Evolutionary conservation across 202 grass and related monocot genomes (phyloP).

Genomic region (Panicum hallii): DNA sequence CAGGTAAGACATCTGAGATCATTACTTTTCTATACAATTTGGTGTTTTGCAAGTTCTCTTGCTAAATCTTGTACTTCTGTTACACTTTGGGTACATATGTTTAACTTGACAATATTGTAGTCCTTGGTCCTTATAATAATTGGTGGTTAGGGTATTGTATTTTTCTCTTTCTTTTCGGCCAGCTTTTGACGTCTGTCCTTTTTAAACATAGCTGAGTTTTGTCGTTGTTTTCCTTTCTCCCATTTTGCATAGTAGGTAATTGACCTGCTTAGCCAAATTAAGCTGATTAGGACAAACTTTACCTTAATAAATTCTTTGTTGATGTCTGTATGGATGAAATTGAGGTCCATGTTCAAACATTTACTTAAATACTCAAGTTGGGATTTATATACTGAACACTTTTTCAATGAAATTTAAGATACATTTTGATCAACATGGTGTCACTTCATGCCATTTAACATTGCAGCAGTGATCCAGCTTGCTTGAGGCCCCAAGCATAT

Average conservation of each 20-base stretch:
- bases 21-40: background rate
- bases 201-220: background rate
- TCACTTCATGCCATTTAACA: background rate
- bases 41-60: background rate
- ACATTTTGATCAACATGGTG: conserved; percentile 10
- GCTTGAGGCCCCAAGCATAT: background rate
- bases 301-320: background rate
- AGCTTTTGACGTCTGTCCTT: background rate
- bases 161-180: background rate
- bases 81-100: background rate
- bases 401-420: background rate
- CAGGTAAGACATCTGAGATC: conserved; percentile 17
- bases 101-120: conserved; percentile 22
- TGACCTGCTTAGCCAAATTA: background rate
- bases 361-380: conserved; percentile 8
- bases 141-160: background rate
- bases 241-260: background rate
- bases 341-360: background rate
- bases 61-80: background rate
- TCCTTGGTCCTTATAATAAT: background rate
- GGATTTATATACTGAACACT: background rate
- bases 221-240: background rate
- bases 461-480: background rate
- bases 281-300: conserved; percentile 7
- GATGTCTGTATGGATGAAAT: background rate